Evolutionary conservation across 805 yeast genomes (phyloP), one percentile per base, ranked within the genome.

Genomic region (Teunomyces gatunensis): DNA sequence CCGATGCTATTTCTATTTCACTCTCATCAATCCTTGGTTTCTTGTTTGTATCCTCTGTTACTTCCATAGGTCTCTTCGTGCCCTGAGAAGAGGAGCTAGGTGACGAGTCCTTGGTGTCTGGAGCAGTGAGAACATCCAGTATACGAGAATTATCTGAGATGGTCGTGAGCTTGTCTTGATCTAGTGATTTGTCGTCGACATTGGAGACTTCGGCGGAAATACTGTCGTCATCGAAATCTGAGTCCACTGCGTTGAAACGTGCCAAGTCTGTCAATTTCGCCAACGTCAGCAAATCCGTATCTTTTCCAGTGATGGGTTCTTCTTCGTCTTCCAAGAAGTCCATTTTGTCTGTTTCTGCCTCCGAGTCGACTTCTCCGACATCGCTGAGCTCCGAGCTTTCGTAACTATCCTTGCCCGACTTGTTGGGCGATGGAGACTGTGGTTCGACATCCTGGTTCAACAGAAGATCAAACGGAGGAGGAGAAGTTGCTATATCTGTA

Each of bases 301-400:
- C 57, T 25, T 51, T 63, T 35, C 58, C 61, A 17, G 48, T 42
- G 12, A 53, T 46, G 44, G 46, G 51, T 25, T 50, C 47, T 55
- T 49, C 68, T 61, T 52, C 67, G 47, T 68, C 73, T 18, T 73
- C 75, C 50, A 74, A 60, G 50, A 69, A 72, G 50, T 82, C 92
- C 88, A 89, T 81, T 56, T 81, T 85, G 60, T 90, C 97, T 0
- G 97, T 90, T 62, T 90, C 97, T 13, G 94, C 96, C 65, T 90
- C 97, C 12, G 94, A 85, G 47, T 76, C 83, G 48, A 80, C 73
- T 46, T 80, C 85, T 42, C 79, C 82, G 52, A 81, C 64, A 47
- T 81, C 87, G 35, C 76, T 71, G 39, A 73, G 60, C 49, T 73
- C 78, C 6, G 74, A 68, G 57, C 75, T 70, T 36, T 71, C 75